Evolutionary conservation across 768 basidiomycete genomes (phyloP).

Genomic region (Leccinum variicolor): DNA sequence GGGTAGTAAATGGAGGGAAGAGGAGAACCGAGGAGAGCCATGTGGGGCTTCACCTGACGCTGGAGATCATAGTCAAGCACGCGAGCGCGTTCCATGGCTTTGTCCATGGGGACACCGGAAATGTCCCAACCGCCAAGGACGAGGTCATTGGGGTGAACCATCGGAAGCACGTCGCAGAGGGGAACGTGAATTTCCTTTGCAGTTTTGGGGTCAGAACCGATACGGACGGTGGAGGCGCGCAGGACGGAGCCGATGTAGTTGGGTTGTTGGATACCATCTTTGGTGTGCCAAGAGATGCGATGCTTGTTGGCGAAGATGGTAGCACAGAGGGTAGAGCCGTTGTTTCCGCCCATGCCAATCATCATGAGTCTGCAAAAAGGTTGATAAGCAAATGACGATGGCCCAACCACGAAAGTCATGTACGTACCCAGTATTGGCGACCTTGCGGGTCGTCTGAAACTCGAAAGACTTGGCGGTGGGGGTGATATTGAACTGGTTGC

Average conservation of each 20-base stretch:
- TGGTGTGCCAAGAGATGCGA: slow-evolving; percentile 93
- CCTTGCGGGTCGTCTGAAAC: slow-evolving; percentile 85
- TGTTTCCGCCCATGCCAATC: slow-evolving; percentile 97
- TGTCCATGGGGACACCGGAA: slow-evolving; percentile 77
- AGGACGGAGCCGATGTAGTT: slow-evolving; percentile 98
- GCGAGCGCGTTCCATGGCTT: slow-evolving; percentile 89
- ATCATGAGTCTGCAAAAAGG: slow-evolving; percentile 74
- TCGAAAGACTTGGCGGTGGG: slow-evolving; percentile 81
- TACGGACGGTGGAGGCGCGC: slow-evolving; percentile 90
- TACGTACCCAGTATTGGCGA: slow-evolving; percentile 89
- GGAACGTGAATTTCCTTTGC: slow-evolving; percentile 93
- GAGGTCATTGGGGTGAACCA: slow-evolving; percentile 98
- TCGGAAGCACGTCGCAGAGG: slow-evolving; percentile 88
- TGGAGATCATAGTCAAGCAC: slow-evolving; percentile 97
- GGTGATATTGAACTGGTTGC: slow-evolving; percentile 75
- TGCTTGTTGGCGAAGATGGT: slow-evolving; percentile 96
- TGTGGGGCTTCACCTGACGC: slow-evolving; percentile 86
- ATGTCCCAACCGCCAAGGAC: slow-evolving; percentile 99
- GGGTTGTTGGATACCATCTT: slow-evolving; percentile 86
- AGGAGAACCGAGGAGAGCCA: slow-evolving; percentile 77
- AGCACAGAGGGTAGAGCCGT: slow-evolving; percentile 90
- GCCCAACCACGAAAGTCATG: background rate
- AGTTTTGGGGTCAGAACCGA: slow-evolving; percentile 75
- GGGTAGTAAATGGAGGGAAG: slow-evolving; percentile 97
- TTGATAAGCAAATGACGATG: background rate